Percentiles rank a stretch among this genome's conserved stretches.
phyloP scores from a whole-genome alignment of 495 filamentous ascomycete genomes.

The Hapsidospora chrysogenum region DNA sequence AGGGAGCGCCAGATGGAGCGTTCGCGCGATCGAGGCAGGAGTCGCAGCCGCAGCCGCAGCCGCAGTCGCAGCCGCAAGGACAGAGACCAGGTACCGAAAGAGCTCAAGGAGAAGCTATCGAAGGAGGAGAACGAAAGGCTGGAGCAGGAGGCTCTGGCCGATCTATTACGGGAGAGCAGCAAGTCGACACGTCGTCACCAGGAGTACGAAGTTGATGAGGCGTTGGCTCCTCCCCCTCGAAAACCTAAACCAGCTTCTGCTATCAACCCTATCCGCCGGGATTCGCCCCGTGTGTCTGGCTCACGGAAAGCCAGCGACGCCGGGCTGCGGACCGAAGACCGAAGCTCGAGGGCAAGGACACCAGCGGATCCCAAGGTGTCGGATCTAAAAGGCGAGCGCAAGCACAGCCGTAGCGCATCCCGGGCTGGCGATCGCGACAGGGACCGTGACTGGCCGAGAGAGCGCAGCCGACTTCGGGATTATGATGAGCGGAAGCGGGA shows the following conservation, averaged over 20 bases:
- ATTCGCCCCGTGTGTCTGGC: slow-evolving; percentile 22
- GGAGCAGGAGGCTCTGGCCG: slow-evolving; percentile 35
- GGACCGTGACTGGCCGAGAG: slow-evolving; percentile 13
- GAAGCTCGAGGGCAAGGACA: slow-evolving; percentile 6
- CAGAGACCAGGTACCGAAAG: slow-evolving; percentile 14
- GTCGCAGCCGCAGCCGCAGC: slow-evolving; percentile 8
- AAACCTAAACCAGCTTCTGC: slow-evolving; percentile 34
- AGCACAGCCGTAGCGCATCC: slow-evolving; percentile 6
- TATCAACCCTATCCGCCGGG: slow-evolving; percentile 32
- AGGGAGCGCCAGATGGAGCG: slow-evolving; percentile 11
- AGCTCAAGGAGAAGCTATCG: slow-evolving; percentile 28
- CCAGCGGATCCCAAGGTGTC: slow-evolving; percentile 1
- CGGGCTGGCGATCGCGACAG: slow-evolving; percentile 10
- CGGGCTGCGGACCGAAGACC: too few relatives aligned
- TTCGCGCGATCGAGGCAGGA: slow-evolving; percentile 5
- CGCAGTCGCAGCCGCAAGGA: slow-evolving; percentile 12
- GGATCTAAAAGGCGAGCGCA: slow-evolving; percentile 1
- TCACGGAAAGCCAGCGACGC: slow-evolving; percentile 15
- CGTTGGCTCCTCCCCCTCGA: slow-evolving; percentile 34
- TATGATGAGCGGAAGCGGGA: slow-evolving; percentile 7
- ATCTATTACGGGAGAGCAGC: slow-evolving; percentile 36
- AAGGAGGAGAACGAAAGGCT: slow-evolving; percentile 36
- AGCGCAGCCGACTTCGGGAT: slow-evolving; percentile 11
- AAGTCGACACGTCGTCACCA: slow-evolving; percentile 19
- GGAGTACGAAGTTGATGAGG: slow-evolving; percentile 27